A percentile compares a stretch with the other conserved stretches of the same genome.
These are phyloP conservation scores for Thermomyces lanuginosus DNA, from an alignment of 2,329 filamentous ascomycete species.

Conservation along the genomic window DNA sequence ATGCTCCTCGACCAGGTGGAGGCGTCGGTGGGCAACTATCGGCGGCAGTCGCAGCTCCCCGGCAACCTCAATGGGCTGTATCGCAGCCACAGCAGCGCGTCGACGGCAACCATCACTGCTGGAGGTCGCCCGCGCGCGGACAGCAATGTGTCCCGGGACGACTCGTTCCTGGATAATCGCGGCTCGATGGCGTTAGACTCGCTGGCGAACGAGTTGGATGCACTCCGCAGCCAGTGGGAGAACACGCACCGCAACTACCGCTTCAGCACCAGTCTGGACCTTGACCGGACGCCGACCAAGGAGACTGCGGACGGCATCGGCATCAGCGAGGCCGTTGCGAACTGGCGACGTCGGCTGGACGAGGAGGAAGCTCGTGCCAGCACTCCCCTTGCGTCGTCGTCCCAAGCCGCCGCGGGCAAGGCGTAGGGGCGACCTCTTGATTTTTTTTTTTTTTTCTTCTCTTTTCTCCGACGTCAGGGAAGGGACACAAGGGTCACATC, in stretches of 20 bases:
- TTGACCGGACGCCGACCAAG: slow-evolving; percentile 45
- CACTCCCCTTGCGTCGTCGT: slow-evolving; percentile 8
- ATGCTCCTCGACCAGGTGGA: slow-evolving; percentile 90
- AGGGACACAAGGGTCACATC: slow-evolving; percentile 1
- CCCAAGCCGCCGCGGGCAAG: slow-evolving; percentile 11
- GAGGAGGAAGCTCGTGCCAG: slow-evolving; percentile 30
- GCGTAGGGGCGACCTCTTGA: background rate
- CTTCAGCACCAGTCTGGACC: slow-evolving; percentile 75
- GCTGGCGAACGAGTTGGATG: slow-evolving; percentile 80
- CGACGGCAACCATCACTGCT: slow-evolving; percentile 28
- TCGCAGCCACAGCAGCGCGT: slow-evolving; percentile 40
- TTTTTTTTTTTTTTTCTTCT: background rate
- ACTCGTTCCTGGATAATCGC: slow-evolving; percentile 35
- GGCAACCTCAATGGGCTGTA: slow-evolving; percentile 23
- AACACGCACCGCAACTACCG: slow-evolving; percentile 91
- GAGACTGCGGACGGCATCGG: slow-evolving; percentile 23
- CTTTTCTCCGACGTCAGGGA: slow-evolving; percentile 1
- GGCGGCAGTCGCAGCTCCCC: slow-evolving; percentile 48
- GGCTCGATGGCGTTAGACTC: slow-evolving; percentile 67
- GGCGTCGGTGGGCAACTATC: slow-evolving; percentile 83
- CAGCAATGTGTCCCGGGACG: slow-evolving; percentile 28
- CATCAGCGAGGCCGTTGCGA: slow-evolving; percentile 56
- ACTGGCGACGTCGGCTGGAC: slow-evolving; percentile 67
- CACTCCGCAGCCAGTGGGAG: slow-evolving; percentile 82
- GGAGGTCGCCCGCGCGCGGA: slow-evolving; percentile 22